Base-by-base conservation (phyloP, 768 basidiomycete genomes). In the Kwoniella sp. region DNA sequence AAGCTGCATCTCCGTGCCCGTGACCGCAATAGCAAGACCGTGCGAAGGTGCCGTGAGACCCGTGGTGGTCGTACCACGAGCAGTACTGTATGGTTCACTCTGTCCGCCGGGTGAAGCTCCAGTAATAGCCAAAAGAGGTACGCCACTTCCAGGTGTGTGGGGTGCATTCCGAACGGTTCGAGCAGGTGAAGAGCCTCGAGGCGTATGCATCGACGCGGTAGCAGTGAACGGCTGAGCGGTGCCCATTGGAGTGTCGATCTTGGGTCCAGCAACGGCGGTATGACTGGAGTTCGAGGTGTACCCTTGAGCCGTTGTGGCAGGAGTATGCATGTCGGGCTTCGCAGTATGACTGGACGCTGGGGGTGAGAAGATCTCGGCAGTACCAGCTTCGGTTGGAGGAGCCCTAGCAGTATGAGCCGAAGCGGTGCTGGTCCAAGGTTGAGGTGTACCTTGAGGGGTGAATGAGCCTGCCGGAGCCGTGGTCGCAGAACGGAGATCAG, bases 121-220 rank as follows among this genome's bases (percentile, higher is more conserved):
- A 5, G 63, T 67, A 51, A 71, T 52, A 15, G 63, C 66, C 15
- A 71, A 54, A 22, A 54, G 58, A 48, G 69, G 65, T 15, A 71
- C 53, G 25, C 52, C 55, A 20, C 41, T 45, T 38, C 9, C 41
- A 11, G 22, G 34, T 4, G 56, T 58, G 34, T 28, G 28, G 7
- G 48, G 29, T 7, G 37, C 31, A 13, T n/a, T 34, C 28, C 48
- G 61, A 60, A 48, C 58, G 12, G 58, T 60, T 13, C 30, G 29
- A 26, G 58, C 58, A 22, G 58, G 58, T n/a, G 58, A 45, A 8
- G 34, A 34, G 13, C 29, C 61, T 3, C 41, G 8, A 11, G 41
- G 41, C 12, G 61, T 62, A 51, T 48, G 30, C n/a, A 31, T 55
- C 23, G 62, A 63, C 45, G 29, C 20, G 11, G 31, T 25, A 20